A percentile compares a stretch with the other conserved stretches of the same genome.
Conservation (phyloP, 352 stramenopile species). For the Phytopythium cucurbitacearum region DNA sequence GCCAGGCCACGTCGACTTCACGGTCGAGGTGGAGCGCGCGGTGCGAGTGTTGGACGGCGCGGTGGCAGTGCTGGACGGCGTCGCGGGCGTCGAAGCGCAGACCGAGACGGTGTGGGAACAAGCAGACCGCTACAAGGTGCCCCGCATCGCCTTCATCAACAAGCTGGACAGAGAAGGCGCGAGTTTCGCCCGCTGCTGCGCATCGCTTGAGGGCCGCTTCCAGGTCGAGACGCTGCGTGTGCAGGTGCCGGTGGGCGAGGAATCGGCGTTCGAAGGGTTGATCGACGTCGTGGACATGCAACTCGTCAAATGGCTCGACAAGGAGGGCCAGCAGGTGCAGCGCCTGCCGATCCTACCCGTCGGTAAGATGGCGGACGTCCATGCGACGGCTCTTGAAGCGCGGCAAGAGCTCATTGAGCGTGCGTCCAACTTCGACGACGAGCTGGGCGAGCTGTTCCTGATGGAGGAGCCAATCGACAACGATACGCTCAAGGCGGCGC, state of each 20-base stretch:
- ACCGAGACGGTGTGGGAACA: conserved; percentile 87
- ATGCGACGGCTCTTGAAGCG: conserved; percentile 26
- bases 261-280: conserved; percentile 57
- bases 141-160: conserved; percentile 96
- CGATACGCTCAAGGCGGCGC: conserved; percentile 38
- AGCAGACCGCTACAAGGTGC: conserved; percentile 69
- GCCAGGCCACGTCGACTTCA: conserved; percentile 98
- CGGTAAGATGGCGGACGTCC: conserved; percentile 51
- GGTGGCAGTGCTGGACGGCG: conserved; percentile 96
- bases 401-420: conserved; percentile 61
- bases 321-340: conserved; percentile 50
- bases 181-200: conserved; percentile 90
- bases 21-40: conserved; percentile 96
- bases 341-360: conserved; percentile 41
- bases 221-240: conserved; percentile 54
- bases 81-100: conserved; percentile 94
- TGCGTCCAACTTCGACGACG: conserved; percentile 67
- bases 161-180: conserved; percentile 96
- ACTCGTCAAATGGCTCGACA: conserved; percentile 59
- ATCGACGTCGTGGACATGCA: conserved; percentile 70
- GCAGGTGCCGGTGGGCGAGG: conserved; percentile 63
- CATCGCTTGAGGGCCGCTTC: conserved; percentile 57
- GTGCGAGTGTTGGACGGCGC: conserved; percentile 97
- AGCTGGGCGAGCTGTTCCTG: conserved; percentile 67
- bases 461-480: conserved; percentile 60